A percentile compares a stretch with the other conserved stretches of the same genome.
These are phyloP conservation scores for Mycena albidolilacea DNA, from an alignment of 768 basidiomycete species.

Conservation along the genomic window DNA sequence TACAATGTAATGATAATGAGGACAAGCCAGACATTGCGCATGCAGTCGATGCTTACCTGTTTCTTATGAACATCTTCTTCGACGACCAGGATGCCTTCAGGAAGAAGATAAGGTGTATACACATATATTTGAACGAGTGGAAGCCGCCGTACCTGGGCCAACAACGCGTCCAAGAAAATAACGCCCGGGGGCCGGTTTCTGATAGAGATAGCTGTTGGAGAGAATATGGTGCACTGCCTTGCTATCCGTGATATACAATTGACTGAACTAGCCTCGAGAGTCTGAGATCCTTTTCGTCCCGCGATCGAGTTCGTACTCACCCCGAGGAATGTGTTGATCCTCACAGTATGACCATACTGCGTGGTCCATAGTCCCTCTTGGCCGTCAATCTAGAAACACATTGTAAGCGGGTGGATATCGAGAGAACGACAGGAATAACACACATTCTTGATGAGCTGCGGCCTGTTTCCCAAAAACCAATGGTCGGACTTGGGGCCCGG, in stretches of 20 bases:
- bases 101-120: not conserved
- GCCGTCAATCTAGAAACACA: constrained; percentile 33
- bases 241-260: constrained; percentile 62
- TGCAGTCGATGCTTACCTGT: not conserved
- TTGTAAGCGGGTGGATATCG: constrained; percentile 45
- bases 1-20: not conserved
- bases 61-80: constrained; percentile 19
- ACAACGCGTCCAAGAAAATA: constrained; percentile 3
- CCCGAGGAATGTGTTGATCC: constrained; percentile 57
- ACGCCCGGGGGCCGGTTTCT: constrained; percentile 53
- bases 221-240: constrained; percentile 66
- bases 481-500: constrained; percentile 52
- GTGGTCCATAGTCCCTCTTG: constrained; percentile 63
- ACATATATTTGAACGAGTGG: no score
- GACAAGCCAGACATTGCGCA: not conserved
- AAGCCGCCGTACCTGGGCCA: constrained; percentile 6
- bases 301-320: constrained; percentile 28
- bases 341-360: constrained; percentile 63
- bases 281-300: not conserved
- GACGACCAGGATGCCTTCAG: not conserved
- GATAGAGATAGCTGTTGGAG: constrained; percentile 56
- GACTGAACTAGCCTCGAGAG: constrained; percentile 27
- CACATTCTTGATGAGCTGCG: constrained; percentile 12
- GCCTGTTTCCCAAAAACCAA: constrained; percentile 51
- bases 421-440: not conserved